Conservation (phyloP, 2,329 filamentous ascomycete genomes). For the Microthyrium microscopicum region DNA sequence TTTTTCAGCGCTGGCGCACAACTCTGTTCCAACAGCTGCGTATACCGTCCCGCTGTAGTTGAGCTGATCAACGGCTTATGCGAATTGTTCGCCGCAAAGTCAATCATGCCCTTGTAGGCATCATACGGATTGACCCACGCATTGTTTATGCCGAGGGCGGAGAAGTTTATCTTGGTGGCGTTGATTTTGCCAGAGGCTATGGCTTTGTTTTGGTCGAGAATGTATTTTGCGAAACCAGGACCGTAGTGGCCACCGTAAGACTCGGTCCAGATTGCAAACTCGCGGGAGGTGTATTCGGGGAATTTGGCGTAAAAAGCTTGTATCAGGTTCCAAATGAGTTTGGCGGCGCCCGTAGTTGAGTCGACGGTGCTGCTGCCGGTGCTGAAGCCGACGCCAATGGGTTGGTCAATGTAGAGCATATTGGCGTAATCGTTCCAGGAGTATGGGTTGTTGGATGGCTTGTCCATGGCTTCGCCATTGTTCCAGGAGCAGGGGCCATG, state of each 20-base stretch:
- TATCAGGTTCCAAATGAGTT: constrained; percentile 38
- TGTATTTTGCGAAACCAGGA: constrained; percentile 20
- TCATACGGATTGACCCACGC: constrained; percentile 34
- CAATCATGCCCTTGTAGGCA: constrained; percentile 23
- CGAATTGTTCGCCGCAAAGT: constrained; percentile 18
- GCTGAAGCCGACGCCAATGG: constrained; percentile 25
- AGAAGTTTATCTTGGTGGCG: constrained; percentile 26
- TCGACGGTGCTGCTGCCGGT: constrained; percentile 22
- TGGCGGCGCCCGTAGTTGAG: constrained; percentile 30
- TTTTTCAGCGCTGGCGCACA: constrained; percentile 24
- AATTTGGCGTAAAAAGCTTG: constrained; percentile 28
- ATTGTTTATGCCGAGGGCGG: constrained; percentile 40
- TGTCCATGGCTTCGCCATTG: constrained; percentile 23
- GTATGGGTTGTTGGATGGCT: constrained; percentile 28
- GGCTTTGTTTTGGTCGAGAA: constrained; percentile 20
- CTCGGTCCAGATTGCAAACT: constrained; percentile 21
- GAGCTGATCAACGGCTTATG: constrained; percentile 26
- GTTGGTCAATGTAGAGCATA: constrained; percentile 26
- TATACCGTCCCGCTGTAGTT: constrained; percentile 16
- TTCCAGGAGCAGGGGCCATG: constrained; percentile 23
- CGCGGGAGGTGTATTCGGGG: constrained; percentile 15
- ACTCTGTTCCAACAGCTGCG: constrained; percentile 17
- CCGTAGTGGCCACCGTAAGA: constrained; percentile 22
- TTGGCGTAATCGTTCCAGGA: constrained; percentile 28
- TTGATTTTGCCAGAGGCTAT: constrained; percentile 21